Percentiles rank a stretch among this genome's conserved stretches.
These are phyloP conservation scores for Aspergillus sergii DNA, from an alignment of 2,329 filamentous ascomycete genomes.

Conservation along the genomic window DNA sequence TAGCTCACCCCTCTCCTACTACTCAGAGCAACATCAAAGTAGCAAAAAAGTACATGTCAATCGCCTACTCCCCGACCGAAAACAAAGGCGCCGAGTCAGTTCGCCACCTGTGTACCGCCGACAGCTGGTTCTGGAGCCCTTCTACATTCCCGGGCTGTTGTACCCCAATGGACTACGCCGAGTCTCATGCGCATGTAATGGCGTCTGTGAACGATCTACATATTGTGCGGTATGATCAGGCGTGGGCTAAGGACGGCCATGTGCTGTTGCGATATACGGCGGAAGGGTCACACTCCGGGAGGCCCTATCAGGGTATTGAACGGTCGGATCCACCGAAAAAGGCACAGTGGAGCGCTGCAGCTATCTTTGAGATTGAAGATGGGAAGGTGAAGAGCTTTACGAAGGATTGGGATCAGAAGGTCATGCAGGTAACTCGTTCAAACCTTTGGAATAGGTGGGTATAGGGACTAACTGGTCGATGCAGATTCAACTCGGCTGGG, in stretches of 20 bases:
- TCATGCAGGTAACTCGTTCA: slow-evolving; percentile 21
- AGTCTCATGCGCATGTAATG: slow-evolving; percentile 42
- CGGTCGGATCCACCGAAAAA: slow-evolving; percentile 29
- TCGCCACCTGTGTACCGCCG: slow-evolving; percentile 34
- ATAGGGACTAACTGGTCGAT: not conserved
- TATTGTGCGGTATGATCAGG: slow-evolving; percentile 39
- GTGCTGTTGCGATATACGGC: slow-evolving; percentile 42
- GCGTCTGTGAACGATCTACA: slow-evolving; percentile 36
- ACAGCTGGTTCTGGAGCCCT: slow-evolving; percentile 39
- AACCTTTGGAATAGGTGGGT: not conserved
- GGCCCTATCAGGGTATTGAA: slow-evolving; percentile 40
- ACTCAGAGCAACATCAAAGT: slow-evolving; percentile 32
- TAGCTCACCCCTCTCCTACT: too few relatives aligned
- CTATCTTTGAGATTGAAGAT: slow-evolving; percentile 41
- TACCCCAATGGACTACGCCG: slow-evolving; percentile 42
- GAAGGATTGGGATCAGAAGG: slow-evolving; percentile 42
- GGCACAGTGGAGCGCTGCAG: slow-evolving; percentile 41
- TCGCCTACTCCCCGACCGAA: slow-evolving; percentile 39
- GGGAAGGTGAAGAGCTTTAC: slow-evolving; percentile 41
- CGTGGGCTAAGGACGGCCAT: slow-evolving; percentile 39
- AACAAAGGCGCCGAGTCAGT: slow-evolving; percentile 39
- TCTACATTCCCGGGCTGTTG: slow-evolving; percentile 41
- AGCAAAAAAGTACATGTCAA: slow-evolving; percentile 42
- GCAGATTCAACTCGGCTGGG: slow-evolving; percentile 26
- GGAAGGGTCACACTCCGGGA: slow-evolving; percentile 39